Conservation (phyloP, 805 yeast species). For the Starmerella cellae region DNA sequence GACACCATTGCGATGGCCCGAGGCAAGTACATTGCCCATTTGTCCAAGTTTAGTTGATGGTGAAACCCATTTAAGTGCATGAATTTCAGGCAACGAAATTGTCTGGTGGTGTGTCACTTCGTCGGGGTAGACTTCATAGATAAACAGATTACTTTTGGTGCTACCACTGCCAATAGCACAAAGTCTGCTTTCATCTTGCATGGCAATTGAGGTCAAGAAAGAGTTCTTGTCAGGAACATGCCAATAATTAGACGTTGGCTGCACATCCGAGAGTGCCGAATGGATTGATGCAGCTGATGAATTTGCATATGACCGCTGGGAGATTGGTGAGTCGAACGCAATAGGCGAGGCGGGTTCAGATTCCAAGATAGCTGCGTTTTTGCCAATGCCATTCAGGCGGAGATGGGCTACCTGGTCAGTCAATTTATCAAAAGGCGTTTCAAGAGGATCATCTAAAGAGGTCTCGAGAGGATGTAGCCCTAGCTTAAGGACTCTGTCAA, state of each 20-base stretch:
- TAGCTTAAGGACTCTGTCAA: too few relatives aligned
- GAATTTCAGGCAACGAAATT: constrained; percentile 40
- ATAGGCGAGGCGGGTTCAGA: too few relatives aligned
- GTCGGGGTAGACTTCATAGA: constrained; percentile 37
- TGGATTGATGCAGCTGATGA: too few relatives aligned
- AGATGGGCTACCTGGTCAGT: too few relatives aligned
- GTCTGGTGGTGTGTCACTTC: constrained; percentile 45
- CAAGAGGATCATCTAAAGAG: too few relatives aligned
- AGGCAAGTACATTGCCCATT: constrained; percentile 37
- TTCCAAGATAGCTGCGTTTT: too few relatives aligned
- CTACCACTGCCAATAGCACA: constrained; percentile 47
- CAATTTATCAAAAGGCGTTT: too few relatives aligned
- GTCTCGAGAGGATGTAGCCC: too few relatives aligned
- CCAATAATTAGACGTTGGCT: constrained; percentile 25
- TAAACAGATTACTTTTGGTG: constrained; percentile 35
- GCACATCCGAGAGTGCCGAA: neutral
- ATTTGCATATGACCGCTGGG: too few relatives aligned
- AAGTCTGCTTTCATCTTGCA: constrained; percentile 29
- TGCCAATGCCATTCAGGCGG: too few relatives aligned
- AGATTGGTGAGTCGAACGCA: too few relatives aligned
- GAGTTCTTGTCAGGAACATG: constrained; percentile 28
- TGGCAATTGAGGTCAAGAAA: constrained; percentile 28
- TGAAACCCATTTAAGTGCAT: constrained; percentile 34
- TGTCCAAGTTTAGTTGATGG: constrained; percentile 25
- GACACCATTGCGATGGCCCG: constrained; percentile 68